Evolutionary conservation across 2,329 filamentous ascomycete species (phyloP).

Genomic region (Penicillium sp.): DNA sequence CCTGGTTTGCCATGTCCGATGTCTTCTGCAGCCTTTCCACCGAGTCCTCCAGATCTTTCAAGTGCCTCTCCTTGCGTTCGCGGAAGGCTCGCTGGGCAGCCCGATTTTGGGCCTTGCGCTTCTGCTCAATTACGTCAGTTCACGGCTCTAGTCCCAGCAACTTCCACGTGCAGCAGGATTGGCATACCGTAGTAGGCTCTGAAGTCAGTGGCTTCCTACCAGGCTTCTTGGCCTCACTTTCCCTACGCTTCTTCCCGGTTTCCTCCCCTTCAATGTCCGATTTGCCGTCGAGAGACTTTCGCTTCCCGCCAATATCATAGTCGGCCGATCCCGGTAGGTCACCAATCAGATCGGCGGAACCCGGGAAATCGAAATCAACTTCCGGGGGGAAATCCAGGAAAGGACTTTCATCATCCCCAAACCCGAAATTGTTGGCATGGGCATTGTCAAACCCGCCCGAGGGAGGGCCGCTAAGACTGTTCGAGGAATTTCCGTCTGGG

Average conservation of each 20-base stretch:
- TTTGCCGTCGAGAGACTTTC: slow-evolving; percentile 44
- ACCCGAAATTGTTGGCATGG: slow-evolving; percentile 43
- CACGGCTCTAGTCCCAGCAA: not conserved
- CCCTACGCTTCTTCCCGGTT: slow-evolving; percentile 59
- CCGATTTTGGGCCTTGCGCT: slow-evolving; percentile 79
- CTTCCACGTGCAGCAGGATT: not conserved
- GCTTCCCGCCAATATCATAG: slow-evolving; percentile 53
- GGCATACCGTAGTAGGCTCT: slow-evolving; percentile 83
- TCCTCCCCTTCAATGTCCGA: slow-evolving; percentile 59
- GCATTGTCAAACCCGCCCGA: slow-evolving; percentile 29
- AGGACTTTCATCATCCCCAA: slow-evolving; percentile 60
- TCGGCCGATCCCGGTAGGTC: slow-evolving; percentile 51
- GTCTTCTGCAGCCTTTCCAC: slow-evolving; percentile 63
- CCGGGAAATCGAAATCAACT: slow-evolving; percentile 62
- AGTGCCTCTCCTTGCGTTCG: slow-evolving; percentile 80
- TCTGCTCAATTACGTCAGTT: slow-evolving; percentile 29
- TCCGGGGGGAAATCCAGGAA: slow-evolving; percentile 75
- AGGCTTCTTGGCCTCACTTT: slow-evolving; percentile 85
- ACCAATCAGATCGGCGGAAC: slow-evolving; percentile 62
- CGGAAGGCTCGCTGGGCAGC: slow-evolving; percentile 88
- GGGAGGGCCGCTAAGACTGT: slow-evolving; percentile 32
- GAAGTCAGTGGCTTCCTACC: slow-evolving; percentile 91
- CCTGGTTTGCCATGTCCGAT: slow-evolving; percentile 71
- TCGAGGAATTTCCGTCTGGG: slow-evolving; percentile 39
- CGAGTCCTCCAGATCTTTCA: slow-evolving; percentile 47